A percentile compares a stretch with the other conserved stretches of the same genome.
phyloP scores from a whole-genome alignment of 305 asterid genomes.

The Rubia tinctorum region DNA sequence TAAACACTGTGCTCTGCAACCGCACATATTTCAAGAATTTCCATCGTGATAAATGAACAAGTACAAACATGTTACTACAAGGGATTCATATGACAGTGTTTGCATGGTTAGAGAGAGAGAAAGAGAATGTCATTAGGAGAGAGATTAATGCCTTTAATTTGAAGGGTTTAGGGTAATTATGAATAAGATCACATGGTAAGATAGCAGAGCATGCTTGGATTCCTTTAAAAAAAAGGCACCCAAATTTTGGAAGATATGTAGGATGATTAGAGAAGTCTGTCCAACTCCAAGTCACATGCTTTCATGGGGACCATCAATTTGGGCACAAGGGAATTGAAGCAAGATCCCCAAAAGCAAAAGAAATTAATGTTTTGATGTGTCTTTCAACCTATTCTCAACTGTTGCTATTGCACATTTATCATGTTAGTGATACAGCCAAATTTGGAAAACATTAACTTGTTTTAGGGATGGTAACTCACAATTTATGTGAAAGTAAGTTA shows the following conservation, averaged over 20 bases:
- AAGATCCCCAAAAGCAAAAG: conserved; percentile 18
- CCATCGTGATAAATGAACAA: not conserved
- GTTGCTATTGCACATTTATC: conserved; percentile 10
- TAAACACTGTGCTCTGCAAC: not conserved
- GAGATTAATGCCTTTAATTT: not conserved
- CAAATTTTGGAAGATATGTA: conserved; percentile 7
- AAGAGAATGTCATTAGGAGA: conserved; percentile 4
- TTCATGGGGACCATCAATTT: conserved; percentile 26
- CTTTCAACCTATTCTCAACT: conserved; percentile 5
- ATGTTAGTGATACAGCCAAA: not conserved
- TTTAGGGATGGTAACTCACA: no score
- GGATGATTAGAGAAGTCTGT: not conserved
- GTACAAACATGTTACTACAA: conserved; percentile 1
- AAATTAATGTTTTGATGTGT: not conserved
- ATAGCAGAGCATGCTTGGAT: conserved; percentile 28
- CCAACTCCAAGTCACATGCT: conserved; percentile 22
- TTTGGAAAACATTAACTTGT: not conserved
- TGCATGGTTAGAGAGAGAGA: conserved; percentile 18
- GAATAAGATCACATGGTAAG: conserved; percentile 23
- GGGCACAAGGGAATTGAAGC: conserved; percentile 14
- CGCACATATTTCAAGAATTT: conserved; percentile 22
- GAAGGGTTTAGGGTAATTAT: conserved; percentile 18
- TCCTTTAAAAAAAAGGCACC: conserved; percentile 18
- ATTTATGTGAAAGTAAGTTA: no score
- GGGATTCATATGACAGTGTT: not conserved